Base-by-base conservation (phyloP, 805 yeast species). In the Barnettozyma californica region DNA sequence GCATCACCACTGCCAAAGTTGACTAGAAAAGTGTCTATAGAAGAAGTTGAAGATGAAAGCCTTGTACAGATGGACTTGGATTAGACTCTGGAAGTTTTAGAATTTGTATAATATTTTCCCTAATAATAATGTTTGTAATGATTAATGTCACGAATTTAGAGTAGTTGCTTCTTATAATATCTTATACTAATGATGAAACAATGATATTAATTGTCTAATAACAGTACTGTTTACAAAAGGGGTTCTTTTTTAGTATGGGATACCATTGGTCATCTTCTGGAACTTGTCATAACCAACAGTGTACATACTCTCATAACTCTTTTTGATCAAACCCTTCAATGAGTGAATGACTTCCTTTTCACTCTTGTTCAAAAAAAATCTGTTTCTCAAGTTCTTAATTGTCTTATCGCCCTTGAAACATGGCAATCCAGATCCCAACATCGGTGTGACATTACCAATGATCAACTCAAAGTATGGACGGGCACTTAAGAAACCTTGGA, bases 251-350 rank as follows among this genome's bases (percentile, higher is more conserved):
- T 34, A 91, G 62, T 91, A 92, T 16, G 99, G 99, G 65, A 94
- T 94, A 50, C 99, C 99, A 61, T 94, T 94, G 34, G 99, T 94
- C 56, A 94, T 66, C 60, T 95, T 76, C 69, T 94, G 99, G 81
- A 94, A 94, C 70, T 91, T 97, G 64, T 94, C 99, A 67, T 94
- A 94, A 19, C 97, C 98, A 62, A 84, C 87, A 33, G 99, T 94
- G 61, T 84, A 89, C 59, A 81, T 70, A 68, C 95, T 86, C 66
- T 92, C 98, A 66, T 81, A 85, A 50, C 95, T 83, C 69, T 84
- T 86, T 54, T 73, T 75, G 53, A 94, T 83, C 68, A 94, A 76
- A 2, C 81, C 76, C 53, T 87, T 77, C 81, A 94, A 85, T 56
- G 75, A 79, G 33, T 71, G 60, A 9, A 95, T 89, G 8, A 97